Conservation (phyloP, 2,329 filamentous ascomycete genomes). For the Clonostachys solani region DNA sequence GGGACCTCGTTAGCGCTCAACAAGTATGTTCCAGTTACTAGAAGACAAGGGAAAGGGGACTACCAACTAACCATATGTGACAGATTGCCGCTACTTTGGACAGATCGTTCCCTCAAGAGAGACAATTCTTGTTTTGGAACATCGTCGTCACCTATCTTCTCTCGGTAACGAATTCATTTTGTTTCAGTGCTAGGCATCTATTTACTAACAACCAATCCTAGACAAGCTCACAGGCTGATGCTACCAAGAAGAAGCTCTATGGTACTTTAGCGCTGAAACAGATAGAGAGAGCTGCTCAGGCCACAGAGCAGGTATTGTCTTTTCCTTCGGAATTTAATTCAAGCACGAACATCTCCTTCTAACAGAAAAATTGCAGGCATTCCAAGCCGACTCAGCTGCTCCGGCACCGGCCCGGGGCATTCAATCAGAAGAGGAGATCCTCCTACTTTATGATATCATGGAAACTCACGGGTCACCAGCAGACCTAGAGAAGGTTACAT, state of each 20-base stretch:
- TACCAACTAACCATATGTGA: neutral
- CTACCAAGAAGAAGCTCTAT: constrained; percentile 47
- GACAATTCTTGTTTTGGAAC: constrained; percentile 48
- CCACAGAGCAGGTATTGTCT: constrained; percentile 33
- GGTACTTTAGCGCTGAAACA: constrained; percentile 45
- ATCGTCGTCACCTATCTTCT: constrained; percentile 49
- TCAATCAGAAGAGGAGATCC: constrained; percentile 43
- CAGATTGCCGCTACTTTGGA: constrained; percentile 52
- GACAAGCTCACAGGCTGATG: constrained; percentile 40
- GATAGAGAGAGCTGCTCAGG: constrained; percentile 42
- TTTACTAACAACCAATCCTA: constrained; percentile 10
- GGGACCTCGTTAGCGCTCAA: constrained; percentile 53
- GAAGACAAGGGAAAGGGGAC: neutral
- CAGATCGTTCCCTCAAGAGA: constrained; percentile 42
- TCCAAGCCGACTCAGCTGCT: constrained; percentile 2
- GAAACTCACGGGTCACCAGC: constrained; percentile 34
- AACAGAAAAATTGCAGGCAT: constrained; percentile 5
- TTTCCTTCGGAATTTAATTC: constrained; percentile 1
- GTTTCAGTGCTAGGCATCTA: neutral
- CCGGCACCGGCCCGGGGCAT: constrained; percentile 21
- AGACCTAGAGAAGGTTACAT: constrained; percentile 32
- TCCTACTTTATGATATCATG: constrained; percentile 43
- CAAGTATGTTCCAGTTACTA: constrained; percentile 33
- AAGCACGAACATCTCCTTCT: too few relatives aligned
- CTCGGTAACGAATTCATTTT: constrained; percentile 31